These are phyloP conservation scores for Puccinia triticina DNA, from an alignment of 1,284 basidiomycete species.

Conservation along the genomic window DNA sequence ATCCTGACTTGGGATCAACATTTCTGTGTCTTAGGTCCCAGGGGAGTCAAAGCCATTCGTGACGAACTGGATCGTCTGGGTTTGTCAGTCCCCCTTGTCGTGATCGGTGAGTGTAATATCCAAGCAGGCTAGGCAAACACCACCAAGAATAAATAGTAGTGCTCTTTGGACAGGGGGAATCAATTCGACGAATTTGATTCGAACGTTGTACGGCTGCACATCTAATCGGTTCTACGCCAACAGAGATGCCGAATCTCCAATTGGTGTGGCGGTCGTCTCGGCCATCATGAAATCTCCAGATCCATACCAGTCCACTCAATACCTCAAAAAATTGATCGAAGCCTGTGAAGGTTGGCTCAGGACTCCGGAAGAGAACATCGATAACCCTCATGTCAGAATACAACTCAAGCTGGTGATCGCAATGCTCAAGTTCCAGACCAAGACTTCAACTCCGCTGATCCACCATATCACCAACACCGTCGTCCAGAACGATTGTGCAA, in stretches of 20 bases:
- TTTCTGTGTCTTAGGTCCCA: conserved; percentile 26
- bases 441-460: conserved; percentile 66
- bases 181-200: conserved; percentile 40
- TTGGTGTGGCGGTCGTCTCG: conserved; percentile 84
- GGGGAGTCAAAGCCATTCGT: conserved; percentile 37
- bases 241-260: conserved; percentile 41
- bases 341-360: conserved; percentile 58
- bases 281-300: conserved; percentile 75
- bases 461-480: conserved; percentile 82
- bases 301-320: conserved; percentile 68
- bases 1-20: neutral
- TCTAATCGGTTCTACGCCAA: conserved; percentile 12
- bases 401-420: neutral
- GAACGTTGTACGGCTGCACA: conserved; percentile 36
- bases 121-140: neutral
- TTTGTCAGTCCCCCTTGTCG: conserved; percentile 33
- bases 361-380: neutral
- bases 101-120: conserved; percentile 39
- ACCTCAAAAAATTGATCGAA: conserved; percentile 59
- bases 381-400: neutral
- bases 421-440: conserved; percentile 61
- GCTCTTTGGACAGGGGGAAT: conserved; percentile 31
- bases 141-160: neutral
- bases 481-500: conserved; percentile 86
- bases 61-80: conserved; percentile 26